phyloP scores from a whole-genome alignment of 2,329 filamentous ascomycete genomes.

The Hypoxylon sp. region DNA sequence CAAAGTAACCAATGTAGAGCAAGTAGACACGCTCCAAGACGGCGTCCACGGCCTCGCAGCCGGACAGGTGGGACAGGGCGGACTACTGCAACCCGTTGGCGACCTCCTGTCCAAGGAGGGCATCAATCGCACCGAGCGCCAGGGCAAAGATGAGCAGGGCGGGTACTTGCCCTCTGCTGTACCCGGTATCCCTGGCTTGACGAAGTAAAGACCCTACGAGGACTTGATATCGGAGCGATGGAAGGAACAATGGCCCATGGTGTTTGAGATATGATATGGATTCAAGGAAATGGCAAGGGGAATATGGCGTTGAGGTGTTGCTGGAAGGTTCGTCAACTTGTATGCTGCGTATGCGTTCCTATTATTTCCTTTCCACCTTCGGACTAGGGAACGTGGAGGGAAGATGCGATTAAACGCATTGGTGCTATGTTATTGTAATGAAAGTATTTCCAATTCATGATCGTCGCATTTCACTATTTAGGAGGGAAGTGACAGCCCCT shows the following conservation, averaged over 20 bases:
- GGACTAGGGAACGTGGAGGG: not conserved
- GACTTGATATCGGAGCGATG: not conserved
- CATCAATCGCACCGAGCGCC: constrained; percentile 72
- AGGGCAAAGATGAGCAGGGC: constrained; percentile 72
- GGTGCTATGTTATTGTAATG: not conserved
- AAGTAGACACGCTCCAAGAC: constrained; percentile 77
- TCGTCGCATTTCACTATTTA: not conserved
- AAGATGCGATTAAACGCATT: not conserved
- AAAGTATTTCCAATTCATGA: not conserved
- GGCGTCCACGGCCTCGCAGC: constrained; percentile 72
- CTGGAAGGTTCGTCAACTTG: not conserved
- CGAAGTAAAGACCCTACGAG: constrained; percentile 13
- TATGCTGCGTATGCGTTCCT: not conserved
- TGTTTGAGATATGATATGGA: not conserved
- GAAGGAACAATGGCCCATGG: too few species aligned
- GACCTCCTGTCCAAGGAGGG: constrained; percentile 73
- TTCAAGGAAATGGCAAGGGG: not conserved
- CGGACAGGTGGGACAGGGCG: constrained; percentile 76
- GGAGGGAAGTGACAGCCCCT: not conserved
- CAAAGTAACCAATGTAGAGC: constrained; percentile 75
- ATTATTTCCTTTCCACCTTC: not conserved
- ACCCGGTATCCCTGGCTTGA: constrained; percentile 18
- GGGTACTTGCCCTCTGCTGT: constrained; percentile 54
- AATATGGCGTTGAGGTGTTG: not conserved
- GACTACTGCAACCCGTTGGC: constrained; percentile 73